Conservation (phyloP, 306 rosid species). For the Ochetophila trinervis region DNA sequence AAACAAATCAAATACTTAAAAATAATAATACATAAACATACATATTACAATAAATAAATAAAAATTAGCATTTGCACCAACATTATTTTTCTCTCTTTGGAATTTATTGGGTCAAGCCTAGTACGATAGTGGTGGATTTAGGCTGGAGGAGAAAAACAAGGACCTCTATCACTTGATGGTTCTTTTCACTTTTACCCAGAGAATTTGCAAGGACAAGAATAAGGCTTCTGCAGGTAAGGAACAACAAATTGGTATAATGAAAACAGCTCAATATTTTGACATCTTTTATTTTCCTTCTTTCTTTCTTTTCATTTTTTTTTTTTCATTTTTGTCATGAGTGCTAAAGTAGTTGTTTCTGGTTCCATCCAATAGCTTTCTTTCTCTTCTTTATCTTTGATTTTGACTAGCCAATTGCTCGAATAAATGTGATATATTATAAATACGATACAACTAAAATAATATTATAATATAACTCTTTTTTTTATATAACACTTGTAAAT, state of each 20-base stretch:
- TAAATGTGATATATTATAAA: neutral
- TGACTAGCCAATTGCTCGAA: neutral
- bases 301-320: neutral
- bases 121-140: neutral
- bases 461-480: too few relatives aligned
- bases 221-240: neutral
- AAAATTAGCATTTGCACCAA: slow-evolving; percentile 8
- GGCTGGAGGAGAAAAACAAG: neutral
- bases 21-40: neutral
- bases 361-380: neutral
- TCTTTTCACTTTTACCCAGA: neutral
- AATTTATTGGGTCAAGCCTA: neutral
- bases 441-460: neutral
- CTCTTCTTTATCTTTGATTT: neutral
- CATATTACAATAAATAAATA: neutral
- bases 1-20: neutral
- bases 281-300: neutral
- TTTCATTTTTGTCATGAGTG: neutral
- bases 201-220: neutral
- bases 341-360: neutral
- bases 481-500: too few relatives aligned
- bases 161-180: neutral
- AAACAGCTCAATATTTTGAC: neutral
- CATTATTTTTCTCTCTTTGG: neutral
- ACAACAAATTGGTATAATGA: neutral